Percentiles rank a stretch among this genome's conserved stretches.
Conservation (phyloP, 371 early-diverging fungal species). For the Actinomucor elegans region DNA sequence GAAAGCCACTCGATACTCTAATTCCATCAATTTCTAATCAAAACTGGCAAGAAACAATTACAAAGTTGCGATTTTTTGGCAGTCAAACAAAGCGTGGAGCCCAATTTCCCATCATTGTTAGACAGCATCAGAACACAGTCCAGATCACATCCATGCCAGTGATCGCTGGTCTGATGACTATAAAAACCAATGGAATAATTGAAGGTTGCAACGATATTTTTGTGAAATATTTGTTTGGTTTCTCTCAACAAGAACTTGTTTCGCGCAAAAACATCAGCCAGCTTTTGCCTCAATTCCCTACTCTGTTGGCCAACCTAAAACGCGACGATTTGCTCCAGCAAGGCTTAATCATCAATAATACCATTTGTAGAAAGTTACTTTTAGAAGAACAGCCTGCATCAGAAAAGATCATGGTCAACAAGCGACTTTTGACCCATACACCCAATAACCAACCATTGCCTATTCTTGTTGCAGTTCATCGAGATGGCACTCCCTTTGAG, state of each 20-base stretch:
- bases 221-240: slow-evolving; percentile 69
- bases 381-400: not conserved
- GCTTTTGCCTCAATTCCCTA: slow-evolving; percentile 63
- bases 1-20: slow-evolving; percentile 37
- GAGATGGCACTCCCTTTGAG: slow-evolving; percentile 63
- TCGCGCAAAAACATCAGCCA: slow-evolving; percentile 59
- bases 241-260: slow-evolving; percentile 53
- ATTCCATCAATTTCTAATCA: slow-evolving; percentile 1
- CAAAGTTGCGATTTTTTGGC: slow-evolving; percentile 60
- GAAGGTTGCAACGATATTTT: slow-evolving; percentile 67
- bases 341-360: slow-evolving; percentile 40
- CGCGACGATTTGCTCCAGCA: slow-evolving; percentile 34
- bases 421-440: slow-evolving; percentile 27
- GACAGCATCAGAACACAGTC: slow-evolving; percentile 30
- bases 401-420: slow-evolving; percentile 9
- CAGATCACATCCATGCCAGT: slow-evolving; percentile 68
- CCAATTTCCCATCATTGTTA: slow-evolving; percentile 62
- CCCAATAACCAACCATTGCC: slow-evolving; percentile 47
- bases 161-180: slow-evolving; percentile 69
- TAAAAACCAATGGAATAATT: slow-evolving; percentile 52
- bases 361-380: slow-evolving; percentile 33
- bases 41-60: slow-evolving; percentile 34
- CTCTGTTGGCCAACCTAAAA: slow-evolving; percentile 43
- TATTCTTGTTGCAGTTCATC: slow-evolving; percentile 59
- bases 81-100: slow-evolving; percentile 56